A percentile compares a stretch with the other conserved stretches of the same genome.
Evolutionary conservation across 2,329 filamentous ascomycete genomes (phyloP).

Genomic region (Grosmannia penicillata): DNA sequence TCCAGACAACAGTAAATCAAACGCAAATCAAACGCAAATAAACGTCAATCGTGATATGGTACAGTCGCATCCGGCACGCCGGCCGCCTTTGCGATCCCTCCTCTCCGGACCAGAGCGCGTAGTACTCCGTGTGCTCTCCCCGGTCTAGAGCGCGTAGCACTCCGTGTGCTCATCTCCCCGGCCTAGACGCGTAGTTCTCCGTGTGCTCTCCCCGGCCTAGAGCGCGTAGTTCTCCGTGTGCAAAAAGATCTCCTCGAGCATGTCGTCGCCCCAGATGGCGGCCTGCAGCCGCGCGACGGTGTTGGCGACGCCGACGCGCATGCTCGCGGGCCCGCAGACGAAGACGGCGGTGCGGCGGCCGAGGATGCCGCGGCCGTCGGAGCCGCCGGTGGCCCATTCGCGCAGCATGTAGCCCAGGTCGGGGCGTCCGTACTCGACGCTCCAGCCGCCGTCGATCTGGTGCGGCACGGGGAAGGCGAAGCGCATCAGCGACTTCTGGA

Average conservation of each 20-base stretch:
- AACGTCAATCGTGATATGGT: background rate
- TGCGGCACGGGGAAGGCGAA: slow-evolving; percentile 67
- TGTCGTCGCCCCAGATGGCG: slow-evolving; percentile 65
- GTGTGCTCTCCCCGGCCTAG: no score
- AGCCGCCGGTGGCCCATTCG: slow-evolving; percentile 61
- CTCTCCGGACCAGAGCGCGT: no score
- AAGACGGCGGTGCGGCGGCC: slow-evolving; percentile 77
- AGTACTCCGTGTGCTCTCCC: no score
- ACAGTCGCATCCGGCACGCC: background rate
- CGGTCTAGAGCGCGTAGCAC: no score
- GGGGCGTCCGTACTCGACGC: slow-evolving; percentile 80
- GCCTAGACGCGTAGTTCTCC: no score
- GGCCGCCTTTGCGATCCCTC: no score
- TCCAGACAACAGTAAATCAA: slow-evolving; percentile 57
- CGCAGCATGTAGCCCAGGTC: slow-evolving; percentile 77
- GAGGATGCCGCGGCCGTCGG: slow-evolving; percentile 52
- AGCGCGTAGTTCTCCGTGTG: slow-evolving; percentile 93
- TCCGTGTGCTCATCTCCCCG: no score
- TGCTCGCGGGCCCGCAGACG: slow-evolving; percentile 76
- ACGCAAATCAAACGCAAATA: slow-evolving; percentile 23
- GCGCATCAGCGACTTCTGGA: slow-evolving; percentile 80
- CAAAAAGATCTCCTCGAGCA: slow-evolving; percentile 78
- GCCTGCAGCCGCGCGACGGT: slow-evolving; percentile 72
- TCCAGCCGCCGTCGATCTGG: slow-evolving; percentile 67
- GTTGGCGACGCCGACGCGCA: slow-evolving; percentile 78